Percentiles rank a stretch among this genome's conserved stretches.
Evolutionary conservation across 208 protist species (phyloP).

Genomic region (Angomonas deanei): DNA sequence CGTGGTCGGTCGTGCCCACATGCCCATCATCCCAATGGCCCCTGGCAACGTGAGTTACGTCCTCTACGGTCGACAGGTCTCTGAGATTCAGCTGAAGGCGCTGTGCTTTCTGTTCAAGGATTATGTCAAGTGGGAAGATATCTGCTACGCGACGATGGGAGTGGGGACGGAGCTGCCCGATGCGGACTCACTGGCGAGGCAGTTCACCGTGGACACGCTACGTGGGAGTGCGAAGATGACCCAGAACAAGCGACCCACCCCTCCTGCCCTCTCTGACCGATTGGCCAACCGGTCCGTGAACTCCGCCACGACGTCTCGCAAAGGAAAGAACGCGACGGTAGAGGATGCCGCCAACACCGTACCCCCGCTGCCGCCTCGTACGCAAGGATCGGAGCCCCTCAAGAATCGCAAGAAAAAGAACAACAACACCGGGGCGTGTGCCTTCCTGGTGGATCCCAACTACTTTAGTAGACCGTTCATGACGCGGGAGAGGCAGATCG

Average conservation of each 20-base stretch:
- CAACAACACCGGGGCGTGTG: conserved; percentile 6
- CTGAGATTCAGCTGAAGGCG: conserved; percentile 62
- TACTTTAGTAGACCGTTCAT: conserved; percentile 8
- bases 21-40: conserved; percentile 57
- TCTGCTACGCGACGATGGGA: conserved; percentile 61
- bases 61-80: conserved; percentile 46
- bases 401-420: background rate
- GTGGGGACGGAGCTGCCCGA: background rate
- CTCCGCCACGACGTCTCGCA: background rate
- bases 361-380: background rate
- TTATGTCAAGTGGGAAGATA: conserved; percentile 79
- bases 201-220: conserved; percentile 3
- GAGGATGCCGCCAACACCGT: background rate
- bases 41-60: conserved; percentile 47
- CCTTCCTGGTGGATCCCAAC: conserved; percentile 10
- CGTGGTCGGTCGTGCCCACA: conserved; percentile 54
- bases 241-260: background rate
- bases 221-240: background rate
- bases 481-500: background rate
- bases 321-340: background rate
- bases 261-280: background rate
- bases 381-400: background rate
- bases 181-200: conserved; percentile 18
- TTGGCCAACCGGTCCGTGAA: background rate
- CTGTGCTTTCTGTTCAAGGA: conserved; percentile 65